These are phyloP conservation scores for Cyathus olla DNA, from an alignment of 1,284 basidiomycete species.

Conservation along the genomic window DNA sequence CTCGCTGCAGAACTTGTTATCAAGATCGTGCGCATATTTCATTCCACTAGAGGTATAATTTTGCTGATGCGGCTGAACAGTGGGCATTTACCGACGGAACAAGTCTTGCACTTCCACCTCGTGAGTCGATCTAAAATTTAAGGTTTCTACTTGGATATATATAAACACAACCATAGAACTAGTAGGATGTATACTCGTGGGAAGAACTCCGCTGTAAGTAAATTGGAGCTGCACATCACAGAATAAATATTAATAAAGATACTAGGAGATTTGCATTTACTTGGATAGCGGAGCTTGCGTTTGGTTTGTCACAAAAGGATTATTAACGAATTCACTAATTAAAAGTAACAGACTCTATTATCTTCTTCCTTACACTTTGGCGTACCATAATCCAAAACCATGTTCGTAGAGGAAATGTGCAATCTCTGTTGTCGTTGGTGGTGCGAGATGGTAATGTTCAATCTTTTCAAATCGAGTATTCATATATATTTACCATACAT, in stretches of 20 bases:
- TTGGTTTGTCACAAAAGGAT: conserved; percentile 25
- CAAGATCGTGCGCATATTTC: conserved; percentile 36
- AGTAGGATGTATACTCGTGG: conserved; percentile 45
- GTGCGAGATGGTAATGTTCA: conserved; percentile 39
- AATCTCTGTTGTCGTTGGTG: conserved; percentile 34
- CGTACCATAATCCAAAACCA: conserved; percentile 27
- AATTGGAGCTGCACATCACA: too few species aligned
- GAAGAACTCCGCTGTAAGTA: conserved; percentile 29
- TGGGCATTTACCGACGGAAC: conserved; percentile 48
- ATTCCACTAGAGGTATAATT: not conserved
- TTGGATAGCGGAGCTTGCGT: conserved; percentile 46
- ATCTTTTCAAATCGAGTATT: not conserved
- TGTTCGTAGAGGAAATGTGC: conserved; percentile 12
- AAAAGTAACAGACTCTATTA: conserved; percentile 29
- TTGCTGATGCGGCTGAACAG: conserved; percentile 15
- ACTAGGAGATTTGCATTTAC: conserved; percentile 43
- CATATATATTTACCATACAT: not conserved
- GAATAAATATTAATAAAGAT: not conserved
- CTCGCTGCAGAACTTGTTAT: conserved; percentile 33
- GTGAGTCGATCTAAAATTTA: conserved; percentile 13
- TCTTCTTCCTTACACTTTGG: conserved; percentile 43
- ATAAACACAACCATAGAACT: conserved; percentile 24
- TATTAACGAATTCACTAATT: not conserved
- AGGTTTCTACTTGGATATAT: not conserved
- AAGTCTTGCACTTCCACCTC: conserved; percentile 37